Conservation (phyloP, 768 basidiomycete species). For the Symmetrospora coprosmae region DNA sequence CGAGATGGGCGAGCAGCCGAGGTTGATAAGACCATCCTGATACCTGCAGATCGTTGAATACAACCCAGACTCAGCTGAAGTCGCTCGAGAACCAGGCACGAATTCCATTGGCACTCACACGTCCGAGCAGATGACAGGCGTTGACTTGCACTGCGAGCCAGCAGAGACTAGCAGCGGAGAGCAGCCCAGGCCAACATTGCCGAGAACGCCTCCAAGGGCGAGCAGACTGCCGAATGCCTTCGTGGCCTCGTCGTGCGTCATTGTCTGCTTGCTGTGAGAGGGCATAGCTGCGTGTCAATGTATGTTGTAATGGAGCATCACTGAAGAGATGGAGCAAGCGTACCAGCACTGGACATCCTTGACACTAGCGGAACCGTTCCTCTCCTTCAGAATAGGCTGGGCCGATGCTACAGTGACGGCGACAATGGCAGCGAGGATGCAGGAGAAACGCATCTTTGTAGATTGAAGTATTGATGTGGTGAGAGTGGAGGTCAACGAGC, state of each 20-base stretch:
- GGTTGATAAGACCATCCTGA: conserved; percentile 16
- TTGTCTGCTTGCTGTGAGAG: not conserved
- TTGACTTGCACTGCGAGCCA: conserved; percentile 11
- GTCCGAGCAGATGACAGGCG: conserved; percentile 11
- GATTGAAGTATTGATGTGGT: not conserved
- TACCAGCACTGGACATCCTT: conserved; percentile 19
- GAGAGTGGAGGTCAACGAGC: not conserved
- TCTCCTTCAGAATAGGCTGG: conserved; percentile 1
- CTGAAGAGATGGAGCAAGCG: not conserved
- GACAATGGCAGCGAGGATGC: not conserved
- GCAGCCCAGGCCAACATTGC: conserved; percentile 14
- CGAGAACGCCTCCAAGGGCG: not conserved
- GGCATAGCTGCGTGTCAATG: not conserved
- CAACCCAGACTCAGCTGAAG: too few species aligned
- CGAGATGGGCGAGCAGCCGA: conserved; percentile 13
- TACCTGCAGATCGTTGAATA: not conserved
- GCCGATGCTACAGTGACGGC: not conserved
- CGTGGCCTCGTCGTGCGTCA: not conserved
- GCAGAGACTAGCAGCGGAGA: not conserved
- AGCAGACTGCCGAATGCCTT: conserved; percentile 10
- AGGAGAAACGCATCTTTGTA: not conserved
- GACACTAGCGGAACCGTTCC: conserved; percentile 16
- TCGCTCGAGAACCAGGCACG: not conserved
- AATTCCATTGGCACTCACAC: not conserved
- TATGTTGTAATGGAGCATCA: too few species aligned